Evolutionary conservation across 2,329 filamentous ascomycete species (phyloP).

Genomic region (Rhytidhysteron rufulum): DNA sequence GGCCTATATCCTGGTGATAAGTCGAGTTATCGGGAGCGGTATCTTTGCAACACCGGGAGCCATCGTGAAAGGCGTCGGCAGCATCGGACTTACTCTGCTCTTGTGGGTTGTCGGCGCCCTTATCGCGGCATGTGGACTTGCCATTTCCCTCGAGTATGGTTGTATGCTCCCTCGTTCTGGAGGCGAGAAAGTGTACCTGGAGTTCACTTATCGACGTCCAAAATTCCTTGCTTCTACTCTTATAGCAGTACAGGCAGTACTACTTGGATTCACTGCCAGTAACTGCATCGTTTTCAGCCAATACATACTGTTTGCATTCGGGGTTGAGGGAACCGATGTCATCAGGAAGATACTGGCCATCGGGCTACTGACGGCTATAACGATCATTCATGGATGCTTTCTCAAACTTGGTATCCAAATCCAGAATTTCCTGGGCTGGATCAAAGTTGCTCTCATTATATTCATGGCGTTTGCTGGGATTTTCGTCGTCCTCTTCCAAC

Average conservation of each 20-base stretch:
- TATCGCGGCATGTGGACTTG: conserved; percentile 59
- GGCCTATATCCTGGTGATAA: conserved; percentile 65
- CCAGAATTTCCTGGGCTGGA: conserved; percentile 38
- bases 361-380: conserved; percentile 35
- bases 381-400: conserved; percentile 36
- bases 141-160: conserved; percentile 63
- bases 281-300: conserved; percentile 69
- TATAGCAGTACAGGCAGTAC: conserved; percentile 59
- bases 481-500: conserved; percentile 30
- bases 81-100: conserved; percentile 58
- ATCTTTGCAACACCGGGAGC: conserved; percentile 70
- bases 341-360: conserved; percentile 51
- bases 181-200: conserved; percentile 66
- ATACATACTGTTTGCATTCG: conserved; percentile 59
- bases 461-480: conserved; percentile 38
- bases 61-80: conserved; percentile 64
- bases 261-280: conserved; percentile 65
- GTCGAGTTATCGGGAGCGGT: conserved; percentile 64
- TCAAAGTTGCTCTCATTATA: conserved; percentile 35
- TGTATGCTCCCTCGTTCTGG: conserved; percentile 68
- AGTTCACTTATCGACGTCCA: conserved; percentile 63
- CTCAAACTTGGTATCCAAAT: conserved; percentile 32
- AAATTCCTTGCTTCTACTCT: conserved; percentile 62
- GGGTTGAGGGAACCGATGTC: conserved; percentile 48
- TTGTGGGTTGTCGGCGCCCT: conserved; percentile 63